These are phyloP conservation scores for Podospora pseudocomata DNA, from an alignment of 495 filamentous ascomycete genomes.

Conservation along the genomic window DNA sequence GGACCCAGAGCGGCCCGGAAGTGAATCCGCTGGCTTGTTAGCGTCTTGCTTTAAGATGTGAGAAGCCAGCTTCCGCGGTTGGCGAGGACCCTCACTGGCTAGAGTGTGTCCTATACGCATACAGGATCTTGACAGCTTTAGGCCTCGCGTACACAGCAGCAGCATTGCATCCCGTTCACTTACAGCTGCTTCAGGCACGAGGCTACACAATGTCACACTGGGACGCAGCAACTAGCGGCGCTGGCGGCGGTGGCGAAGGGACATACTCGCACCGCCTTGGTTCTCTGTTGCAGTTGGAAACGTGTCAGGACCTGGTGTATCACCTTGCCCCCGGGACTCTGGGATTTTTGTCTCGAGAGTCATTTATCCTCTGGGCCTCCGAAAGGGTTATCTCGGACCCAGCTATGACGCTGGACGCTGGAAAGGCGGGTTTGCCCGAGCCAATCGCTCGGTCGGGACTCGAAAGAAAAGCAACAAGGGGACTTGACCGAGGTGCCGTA, in stretches of 20 bases:
- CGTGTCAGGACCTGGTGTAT: neutral
- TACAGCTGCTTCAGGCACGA: neutral
- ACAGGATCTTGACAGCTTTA: neutral
- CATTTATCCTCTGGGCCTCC: neutral
- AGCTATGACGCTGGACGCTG: neutral
- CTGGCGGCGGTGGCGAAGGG: neutral
- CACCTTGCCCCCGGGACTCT: neutral
- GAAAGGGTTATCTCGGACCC: neutral
- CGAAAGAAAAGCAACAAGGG: neutral
- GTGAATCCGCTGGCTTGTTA: neutral
- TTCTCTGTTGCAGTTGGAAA: neutral
- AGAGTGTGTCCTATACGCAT: neutral
- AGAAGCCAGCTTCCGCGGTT: neutral
- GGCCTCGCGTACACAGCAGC: neutral
- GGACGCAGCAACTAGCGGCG: neutral
- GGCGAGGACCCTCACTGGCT: conserved; percentile 1
- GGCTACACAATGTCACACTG: neutral
- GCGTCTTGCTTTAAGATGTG: neutral
- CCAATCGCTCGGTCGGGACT: conserved; percentile 1
- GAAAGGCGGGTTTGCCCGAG: neutral
- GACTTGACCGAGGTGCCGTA: conserved; percentile 3
- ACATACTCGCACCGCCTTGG: neutral
- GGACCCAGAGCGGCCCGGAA: too few relatives aligned
- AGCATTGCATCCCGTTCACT: neutral
- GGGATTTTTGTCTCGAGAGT: neutral